Evolutionary conservation across 1,139 yeast genomes (phyloP).

Genomic region (Nematodospora anomalae): DNA sequence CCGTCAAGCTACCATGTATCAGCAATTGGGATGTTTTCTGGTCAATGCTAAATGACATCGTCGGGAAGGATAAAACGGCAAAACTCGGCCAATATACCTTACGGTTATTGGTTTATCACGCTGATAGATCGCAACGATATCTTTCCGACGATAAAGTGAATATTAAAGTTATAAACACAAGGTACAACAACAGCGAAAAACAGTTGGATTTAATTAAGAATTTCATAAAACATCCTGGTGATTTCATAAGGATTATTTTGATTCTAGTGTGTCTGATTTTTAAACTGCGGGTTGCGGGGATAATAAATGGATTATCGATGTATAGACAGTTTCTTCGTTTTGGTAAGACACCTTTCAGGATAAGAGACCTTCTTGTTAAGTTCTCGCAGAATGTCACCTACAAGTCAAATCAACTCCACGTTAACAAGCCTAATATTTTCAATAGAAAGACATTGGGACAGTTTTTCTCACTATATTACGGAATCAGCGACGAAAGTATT

Average conservation of each 20-base stretch:
- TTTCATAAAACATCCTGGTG: constrained; percentile 43
- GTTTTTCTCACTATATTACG: constrained; percentile 56
- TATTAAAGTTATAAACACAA: constrained; percentile 27
- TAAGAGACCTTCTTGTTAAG: constrained; percentile 30
- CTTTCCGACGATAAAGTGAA: constrained; percentile 37
- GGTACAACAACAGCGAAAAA: constrained; percentile 37
- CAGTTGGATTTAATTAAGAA: constrained; percentile 36
- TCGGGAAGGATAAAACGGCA: constrained; percentile 72
- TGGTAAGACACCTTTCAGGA: constrained; percentile 68
- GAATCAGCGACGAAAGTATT: constrained; percentile 60
- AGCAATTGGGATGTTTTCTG: constrained; percentile 45
- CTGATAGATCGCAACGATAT: constrained; percentile 38
- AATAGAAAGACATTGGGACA: constrained; percentile 49
- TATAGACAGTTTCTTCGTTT: constrained; percentile 71
- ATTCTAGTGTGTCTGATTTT: constrained; percentile 32
- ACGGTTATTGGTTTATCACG: constrained; percentile 52
- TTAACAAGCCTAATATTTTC: constrained; percentile 32
- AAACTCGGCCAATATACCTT: constrained; percentile 61
- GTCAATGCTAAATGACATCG: constrained; percentile 50
- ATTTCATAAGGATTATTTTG: constrained; percentile 37
- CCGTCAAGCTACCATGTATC: constrained; percentile 6
- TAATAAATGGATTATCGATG: constrained; percentile 52
- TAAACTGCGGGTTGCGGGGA: constrained; percentile 35
- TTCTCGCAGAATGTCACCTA: constrained; percentile 15
- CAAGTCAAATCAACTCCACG: constrained; percentile 15